Conservation (phyloP, 345 rosid genomes). For the Hibiscus tridactylites region DNA sequence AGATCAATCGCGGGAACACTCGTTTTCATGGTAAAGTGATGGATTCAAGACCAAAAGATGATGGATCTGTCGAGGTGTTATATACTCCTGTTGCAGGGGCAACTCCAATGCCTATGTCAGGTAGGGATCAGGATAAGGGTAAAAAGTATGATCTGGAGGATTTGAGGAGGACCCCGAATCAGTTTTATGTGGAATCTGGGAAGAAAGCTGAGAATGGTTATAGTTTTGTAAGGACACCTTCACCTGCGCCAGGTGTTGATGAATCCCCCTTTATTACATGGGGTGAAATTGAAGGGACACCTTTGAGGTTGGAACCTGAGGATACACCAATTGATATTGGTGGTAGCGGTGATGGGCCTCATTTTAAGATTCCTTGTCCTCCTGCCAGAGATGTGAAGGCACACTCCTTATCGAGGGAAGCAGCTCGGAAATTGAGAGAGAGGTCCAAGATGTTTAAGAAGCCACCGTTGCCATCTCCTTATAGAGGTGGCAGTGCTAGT, state of each 20-base stretch:
- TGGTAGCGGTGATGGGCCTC: constrained; percentile 77
- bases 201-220: constrained; percentile 84
- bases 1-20: constrained; percentile 56
- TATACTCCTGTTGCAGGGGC: constrained; percentile 73
- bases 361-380: constrained; percentile 66
- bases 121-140: constrained; percentile 61
- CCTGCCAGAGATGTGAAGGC: constrained; percentile 83
- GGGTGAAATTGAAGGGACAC: constrained; percentile 99
- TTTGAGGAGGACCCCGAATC: constrained; percentile 74
- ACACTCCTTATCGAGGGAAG: constrained; percentile 80
- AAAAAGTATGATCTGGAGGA: constrained; percentile 90
- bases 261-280: constrained; percentile 91
- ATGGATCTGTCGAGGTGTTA: constrained; percentile 71
- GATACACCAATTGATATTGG: constrained; percentile 91
- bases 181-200: constrained; percentile 62
- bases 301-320: constrained; percentile 75
- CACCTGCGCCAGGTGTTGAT: constrained; percentile 90
- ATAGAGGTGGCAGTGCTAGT: constrained; percentile 92
- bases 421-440: constrained; percentile 72
- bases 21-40: constrained; percentile 81
- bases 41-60: constrained; percentile 79
- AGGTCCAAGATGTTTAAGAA: constrained; percentile 78
- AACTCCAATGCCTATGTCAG: constrained; percentile 54
- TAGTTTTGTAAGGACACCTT: constrained; percentile 83
- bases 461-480: constrained; percentile 87